Evolutionary conservation across 371 early-diverging fungal genomes (phyloP).

Genomic region (Mucor plumbeus): DNA sequence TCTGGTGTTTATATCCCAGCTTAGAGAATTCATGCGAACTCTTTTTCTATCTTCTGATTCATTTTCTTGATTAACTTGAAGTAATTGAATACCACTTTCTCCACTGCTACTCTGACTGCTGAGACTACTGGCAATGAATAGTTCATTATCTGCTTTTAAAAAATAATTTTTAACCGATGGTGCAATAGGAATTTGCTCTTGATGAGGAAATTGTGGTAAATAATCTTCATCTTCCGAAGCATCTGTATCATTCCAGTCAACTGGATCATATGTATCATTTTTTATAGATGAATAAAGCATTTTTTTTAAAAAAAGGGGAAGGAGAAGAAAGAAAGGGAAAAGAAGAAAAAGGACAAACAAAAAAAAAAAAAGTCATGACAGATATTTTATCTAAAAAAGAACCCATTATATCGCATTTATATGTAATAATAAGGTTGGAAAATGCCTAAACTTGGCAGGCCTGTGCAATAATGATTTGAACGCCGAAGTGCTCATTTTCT

Average conservation of each 20-base stretch:
- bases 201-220: constrained; percentile 36
- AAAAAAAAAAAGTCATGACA: constrained; percentile 2
- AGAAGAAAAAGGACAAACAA: background rate
- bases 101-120: constrained; percentile 9
- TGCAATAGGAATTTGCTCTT: constrained; percentile 17
- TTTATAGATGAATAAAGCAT: background rate
- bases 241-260: constrained; percentile 50
- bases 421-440: background rate
- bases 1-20: constrained; percentile 28
- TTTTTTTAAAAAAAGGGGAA: background rate
- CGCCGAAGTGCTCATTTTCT: background rate
- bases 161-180: constrained; percentile 11
- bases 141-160: background rate
- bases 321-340: background rate
- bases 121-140: background rate
- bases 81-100: background rate
- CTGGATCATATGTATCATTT: constrained; percentile 10
- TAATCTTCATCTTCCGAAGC: constrained; percentile 51
- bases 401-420: background rate
- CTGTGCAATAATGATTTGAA: background rate
- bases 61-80: background rate
- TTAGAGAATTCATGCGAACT: constrained; percentile 27
- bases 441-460: background rate
- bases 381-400: background rate
- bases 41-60: constrained; percentile 6